These are phyloP conservation scores for Sporobolomyces roseus DNA, from an alignment of 768 basidiomycete species.

Conservation along the genomic window DNA sequence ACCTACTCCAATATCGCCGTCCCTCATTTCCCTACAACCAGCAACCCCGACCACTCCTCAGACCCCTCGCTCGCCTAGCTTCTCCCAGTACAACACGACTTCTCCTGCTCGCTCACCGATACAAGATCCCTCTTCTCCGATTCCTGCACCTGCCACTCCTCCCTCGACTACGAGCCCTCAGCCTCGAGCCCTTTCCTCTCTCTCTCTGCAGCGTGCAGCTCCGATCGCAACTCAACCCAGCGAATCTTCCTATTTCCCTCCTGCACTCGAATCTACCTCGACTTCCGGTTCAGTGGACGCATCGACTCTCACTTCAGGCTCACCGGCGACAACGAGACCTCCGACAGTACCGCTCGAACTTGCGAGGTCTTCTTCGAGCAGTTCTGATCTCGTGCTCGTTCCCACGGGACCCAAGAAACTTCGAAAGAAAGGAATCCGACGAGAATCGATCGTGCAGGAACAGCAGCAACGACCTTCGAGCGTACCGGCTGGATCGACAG, in stretches of 20 bases:
- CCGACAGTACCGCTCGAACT: neutral
- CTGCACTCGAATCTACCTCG: neutral
- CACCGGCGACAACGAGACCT: neutral
- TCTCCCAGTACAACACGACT: constrained; percentile 8
- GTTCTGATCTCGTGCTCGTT: neutral
- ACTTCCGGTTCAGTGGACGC: neutral
- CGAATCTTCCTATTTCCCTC: neutral
- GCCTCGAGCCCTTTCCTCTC: neutral
- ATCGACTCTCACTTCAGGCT: neutral
- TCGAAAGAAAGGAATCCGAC: constrained; percentile 3
- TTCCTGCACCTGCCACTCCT: neutral
- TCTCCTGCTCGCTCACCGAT: constrained; percentile 8
- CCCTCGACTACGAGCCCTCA: neutral
- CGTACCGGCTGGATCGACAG: constrained; percentile 3
- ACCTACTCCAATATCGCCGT: neutral
- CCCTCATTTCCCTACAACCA: neutral
- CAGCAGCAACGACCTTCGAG: neutral
- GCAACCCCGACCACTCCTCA: constrained; percentile 1
- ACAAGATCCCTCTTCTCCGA: constrained; percentile 5
- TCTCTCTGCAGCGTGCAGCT: neutral
- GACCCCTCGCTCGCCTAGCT: neutral
- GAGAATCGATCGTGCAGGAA: neutral
- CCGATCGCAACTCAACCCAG: too few species aligned
- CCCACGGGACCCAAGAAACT: constrained; percentile 5
- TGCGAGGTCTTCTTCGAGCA: neutral